Evolutionary conservation across 2,329 filamentous ascomycete genomes (phyloP), one percentile per base, ranked within the genome.

Genomic region (Endoconidiophora polonica): DNA sequence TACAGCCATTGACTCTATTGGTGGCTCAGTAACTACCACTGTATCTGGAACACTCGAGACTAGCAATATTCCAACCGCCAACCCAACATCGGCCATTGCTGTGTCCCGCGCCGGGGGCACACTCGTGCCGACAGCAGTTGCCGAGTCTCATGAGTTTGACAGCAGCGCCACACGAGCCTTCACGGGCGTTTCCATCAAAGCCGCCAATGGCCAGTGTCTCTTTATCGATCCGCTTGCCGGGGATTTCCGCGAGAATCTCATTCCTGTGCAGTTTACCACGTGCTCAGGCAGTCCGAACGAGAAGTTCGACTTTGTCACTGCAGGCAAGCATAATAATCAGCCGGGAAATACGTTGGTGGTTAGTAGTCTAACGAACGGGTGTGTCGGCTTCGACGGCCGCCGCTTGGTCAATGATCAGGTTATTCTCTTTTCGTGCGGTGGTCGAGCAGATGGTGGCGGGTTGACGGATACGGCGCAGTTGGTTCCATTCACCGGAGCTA

Each of bases 181-280:
- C 50, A 63, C 62, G 37, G 63, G 62, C 37, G 66, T 69, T 38
- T 62, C 65, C 49, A 70, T 75, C 58, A 63, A 66, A 29, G 66
- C 70, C 0, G 60, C 69, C 9, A 66, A 70, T 53, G 71, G 71
- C 23, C 64, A 68, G 47, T 75, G 71, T 52, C 63, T 74, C n/a
- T 72, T 66, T 33, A 59, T 73, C 42, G 68, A 74, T 55, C 68
- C 69, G 0, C 69, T 69, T 1, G 70, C 69, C 0, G 72, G 71
- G 36, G 71, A 75, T 55, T 74, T 73, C 59, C 68, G 71, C 4
- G 63, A 70, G 59, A 75, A 75, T 55, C 61, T 74, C 44, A 72
- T 74, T 46, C 71, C 71, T 2, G 59, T 74, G 6, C 62, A 63
- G 20, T 56, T 73, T 7, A 66, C 67, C 6, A 58, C 60, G 24